Conservation (phyloP, 176 grass and related monocot genomes). For the Bromus sterilis region DNA sequence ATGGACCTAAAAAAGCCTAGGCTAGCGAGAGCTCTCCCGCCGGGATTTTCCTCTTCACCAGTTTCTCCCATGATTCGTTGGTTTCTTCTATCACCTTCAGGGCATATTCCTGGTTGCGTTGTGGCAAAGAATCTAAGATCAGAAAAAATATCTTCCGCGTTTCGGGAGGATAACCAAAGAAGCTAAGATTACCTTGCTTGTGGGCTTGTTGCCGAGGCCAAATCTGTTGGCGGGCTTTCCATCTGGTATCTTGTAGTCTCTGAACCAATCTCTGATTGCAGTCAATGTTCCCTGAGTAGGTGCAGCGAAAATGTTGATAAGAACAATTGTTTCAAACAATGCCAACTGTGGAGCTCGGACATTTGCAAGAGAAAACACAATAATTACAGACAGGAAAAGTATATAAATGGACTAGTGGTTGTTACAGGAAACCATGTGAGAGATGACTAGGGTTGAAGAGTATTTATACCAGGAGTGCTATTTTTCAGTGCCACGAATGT, state of each 20-base stretch:
- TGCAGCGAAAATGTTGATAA: neutral
- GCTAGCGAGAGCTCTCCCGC: slow-evolving; percentile 87
- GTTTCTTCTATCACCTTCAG: slow-evolving; percentile 94
- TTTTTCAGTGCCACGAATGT: neutral
- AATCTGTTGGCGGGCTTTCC: slow-evolving; percentile 95
- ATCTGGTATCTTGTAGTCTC: slow-evolving; percentile 99
- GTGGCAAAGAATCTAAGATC: neutral
- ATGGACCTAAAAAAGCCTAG: slow-evolving; percentile 11
- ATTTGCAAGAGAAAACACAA: neutral
- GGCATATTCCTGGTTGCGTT: slow-evolving; percentile 67
- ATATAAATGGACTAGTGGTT: neutral
- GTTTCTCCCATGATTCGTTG: slow-evolving; percentile 87
- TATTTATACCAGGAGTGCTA: neutral
- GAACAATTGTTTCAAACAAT: neutral
- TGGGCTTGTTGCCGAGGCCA: slow-evolving; percentile 82
- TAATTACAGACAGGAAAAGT: neutral
- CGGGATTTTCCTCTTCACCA: slow-evolving; percentile 88
- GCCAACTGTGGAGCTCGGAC: neutral
- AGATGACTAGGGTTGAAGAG: neutral
- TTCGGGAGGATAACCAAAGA: neutral
- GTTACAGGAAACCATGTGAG: neutral
- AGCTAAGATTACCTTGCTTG: slow-evolving; percentile 53
- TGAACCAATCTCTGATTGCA: slow-evolving; percentile 95
- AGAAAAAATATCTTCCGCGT: neutral
- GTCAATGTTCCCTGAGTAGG: slow-evolving; percentile 79